phyloP scores from a whole-genome alignment of 345 rosid genomes.

The Combretum micranthum region DNA sequence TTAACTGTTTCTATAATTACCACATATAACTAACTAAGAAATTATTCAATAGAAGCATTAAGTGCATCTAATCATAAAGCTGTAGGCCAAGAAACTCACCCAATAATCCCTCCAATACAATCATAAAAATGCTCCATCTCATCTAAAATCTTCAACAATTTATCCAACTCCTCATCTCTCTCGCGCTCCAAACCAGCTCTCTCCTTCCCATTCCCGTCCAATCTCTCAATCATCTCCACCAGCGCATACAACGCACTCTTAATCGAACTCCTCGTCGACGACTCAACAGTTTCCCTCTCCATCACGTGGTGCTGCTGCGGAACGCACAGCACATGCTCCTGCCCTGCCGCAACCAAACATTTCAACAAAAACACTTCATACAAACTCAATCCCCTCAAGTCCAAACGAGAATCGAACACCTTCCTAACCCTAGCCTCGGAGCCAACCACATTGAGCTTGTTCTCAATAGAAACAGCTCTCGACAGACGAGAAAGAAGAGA shows the following conservation, averaged over 20 bases:
- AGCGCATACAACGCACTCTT: conserved; percentile 62
- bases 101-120: conserved; percentile 91
- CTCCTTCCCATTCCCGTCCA: conserved; percentile 31
- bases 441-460: conserved; percentile 36
- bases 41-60: too few species aligned
- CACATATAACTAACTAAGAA: too few species aligned
- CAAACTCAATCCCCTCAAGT: conserved; percentile 33
- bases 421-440: conserved; percentile 45
- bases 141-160: conserved; percentile 39
- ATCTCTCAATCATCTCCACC: conserved; percentile 73
- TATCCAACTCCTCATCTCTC: conserved; percentile 41
- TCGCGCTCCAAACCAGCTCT: conserved; percentile 27
- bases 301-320: conserved; percentile 28
- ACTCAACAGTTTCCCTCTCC: conserved; percentile 24
- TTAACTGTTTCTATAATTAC: background rate
- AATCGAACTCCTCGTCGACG: conserved; percentile 38
- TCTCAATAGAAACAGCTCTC: conserved; percentile 19
- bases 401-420: conserved; percentile 31
- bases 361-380: conserved; percentile 49
- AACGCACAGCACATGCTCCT: conserved; percentile 53
- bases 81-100: conserved; percentile 30
- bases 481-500: conserved; percentile 45
- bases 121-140: conserved; percentile 73
- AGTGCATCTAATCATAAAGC: background rate
- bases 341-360: conserved; percentile 81